Percentiles rank a stretch among this genome's conserved stretches.
These are phyloP conservation scores for Monosporascus sp. DNA, from an alignment of 2,329 filamentous ascomycete species.

Conservation along the genomic window DNA sequence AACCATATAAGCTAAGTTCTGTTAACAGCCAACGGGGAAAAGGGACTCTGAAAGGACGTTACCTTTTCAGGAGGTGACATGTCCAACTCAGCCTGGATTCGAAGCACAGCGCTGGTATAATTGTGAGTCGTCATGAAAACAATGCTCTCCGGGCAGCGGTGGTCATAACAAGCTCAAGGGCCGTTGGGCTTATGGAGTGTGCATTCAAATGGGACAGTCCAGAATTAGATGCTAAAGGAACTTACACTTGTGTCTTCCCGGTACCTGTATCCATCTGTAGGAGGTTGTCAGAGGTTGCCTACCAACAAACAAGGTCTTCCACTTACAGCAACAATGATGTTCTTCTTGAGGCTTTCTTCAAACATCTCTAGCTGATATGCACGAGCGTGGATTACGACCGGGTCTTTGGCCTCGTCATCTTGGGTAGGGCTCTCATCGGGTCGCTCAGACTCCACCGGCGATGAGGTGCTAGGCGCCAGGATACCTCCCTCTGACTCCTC, in stretches of 20 bases:
- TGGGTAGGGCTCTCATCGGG: neutral
- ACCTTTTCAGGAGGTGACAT: constrained; percentile 49
- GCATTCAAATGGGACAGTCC: too few relatives aligned
- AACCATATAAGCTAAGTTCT: constrained; percentile 61
- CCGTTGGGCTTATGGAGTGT: too few relatives aligned
- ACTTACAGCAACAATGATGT: constrained; percentile 66
- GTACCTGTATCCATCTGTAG: constrained; percentile 70
- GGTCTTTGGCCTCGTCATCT: constrained; percentile 11
- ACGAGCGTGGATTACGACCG: constrained; percentile 37
- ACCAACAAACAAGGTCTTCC: neutral
- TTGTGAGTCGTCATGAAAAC: constrained; percentile 12
- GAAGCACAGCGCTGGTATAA: constrained; percentile 53
- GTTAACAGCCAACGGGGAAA: constrained; percentile 10
- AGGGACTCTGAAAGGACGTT: constrained; percentile 5
- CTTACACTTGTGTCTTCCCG: constrained; percentile 73
- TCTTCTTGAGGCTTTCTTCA: constrained; percentile 59
- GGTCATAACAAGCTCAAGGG: too few relatives aligned
- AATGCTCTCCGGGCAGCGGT: neutral
- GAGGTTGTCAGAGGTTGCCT: neutral
- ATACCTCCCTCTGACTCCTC: neutral
- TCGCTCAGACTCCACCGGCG: neutral
- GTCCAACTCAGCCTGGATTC: constrained; percentile 61
- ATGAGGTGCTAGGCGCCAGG: neutral
- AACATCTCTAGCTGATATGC: constrained; percentile 76
- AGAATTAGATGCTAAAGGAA: constrained; percentile 3